A percentile compares a stretch with the other conserved stretches of the same genome.
These are phyloP conservation scores for Glycyrrhiza uralensis DNA, from an alignment of 306 rosid genomes.

Conservation along the genomic window DNA sequence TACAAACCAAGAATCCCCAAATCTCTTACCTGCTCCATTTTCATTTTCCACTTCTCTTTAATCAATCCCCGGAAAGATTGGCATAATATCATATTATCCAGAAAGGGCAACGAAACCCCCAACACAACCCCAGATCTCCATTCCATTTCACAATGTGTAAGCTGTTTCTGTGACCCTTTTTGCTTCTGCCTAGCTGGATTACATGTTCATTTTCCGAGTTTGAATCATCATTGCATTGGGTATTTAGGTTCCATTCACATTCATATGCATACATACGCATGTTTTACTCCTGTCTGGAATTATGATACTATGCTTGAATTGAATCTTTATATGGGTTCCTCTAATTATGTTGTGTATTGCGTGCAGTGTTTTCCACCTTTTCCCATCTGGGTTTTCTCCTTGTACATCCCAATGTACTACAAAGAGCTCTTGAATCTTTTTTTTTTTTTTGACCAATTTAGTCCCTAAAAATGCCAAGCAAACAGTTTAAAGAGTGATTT, in stretches of 20 bases:
- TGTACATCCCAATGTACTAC: not conserved
- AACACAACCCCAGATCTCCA: slow-evolving; percentile 27
- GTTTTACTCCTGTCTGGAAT: not conserved
- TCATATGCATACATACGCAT: too few relatives aligned
- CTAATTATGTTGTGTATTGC: not conserved
- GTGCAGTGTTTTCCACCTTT: not conserved
- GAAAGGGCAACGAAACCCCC: not conserved
- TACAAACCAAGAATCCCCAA: too few relatives aligned
- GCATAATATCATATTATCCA: too few relatives aligned
- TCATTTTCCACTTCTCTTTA: not conserved
- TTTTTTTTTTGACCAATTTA: not conserved
- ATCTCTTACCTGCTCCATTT: not conserved
- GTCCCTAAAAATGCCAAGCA: not conserved
- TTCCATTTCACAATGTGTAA: slow-evolving; percentile 20
- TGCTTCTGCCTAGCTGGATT: not conserved
- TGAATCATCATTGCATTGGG: not conserved
- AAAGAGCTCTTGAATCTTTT: not conserved
- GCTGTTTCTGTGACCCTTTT: slow-evolving; percentile 8
- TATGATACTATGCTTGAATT: not conserved
- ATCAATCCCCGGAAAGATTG: not conserved
- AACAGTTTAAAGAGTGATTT: not conserved
- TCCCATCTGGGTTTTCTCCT: not conserved
- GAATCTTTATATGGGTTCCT: not conserved
- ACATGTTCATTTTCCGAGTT: not conserved
- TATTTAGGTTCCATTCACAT: not conserved